phyloP scores from a whole-genome alignment of 1,284 basidiomycete genomes.

The Heliocybe sulcata region DNA sequence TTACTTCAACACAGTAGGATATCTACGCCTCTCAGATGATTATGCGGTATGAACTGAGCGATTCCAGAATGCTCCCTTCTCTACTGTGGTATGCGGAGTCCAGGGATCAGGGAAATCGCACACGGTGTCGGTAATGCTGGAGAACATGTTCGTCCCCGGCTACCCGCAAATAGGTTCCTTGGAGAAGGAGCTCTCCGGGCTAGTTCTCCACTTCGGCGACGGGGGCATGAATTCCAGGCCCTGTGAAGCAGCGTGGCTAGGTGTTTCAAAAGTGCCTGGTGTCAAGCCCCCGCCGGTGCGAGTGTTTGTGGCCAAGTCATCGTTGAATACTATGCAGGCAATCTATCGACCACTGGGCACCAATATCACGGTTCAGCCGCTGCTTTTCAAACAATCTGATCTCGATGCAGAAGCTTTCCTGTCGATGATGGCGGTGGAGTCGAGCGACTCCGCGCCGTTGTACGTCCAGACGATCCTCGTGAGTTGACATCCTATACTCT shows the following conservation, averaged over 20 bases:
- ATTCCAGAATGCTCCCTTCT: slow-evolving; percentile 9
- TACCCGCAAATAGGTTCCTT: background rate
- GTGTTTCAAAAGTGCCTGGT: slow-evolving; percentile 1
- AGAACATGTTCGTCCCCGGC: background rate
- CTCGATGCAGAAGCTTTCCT: slow-evolving; percentile 60
- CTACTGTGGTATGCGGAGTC: slow-evolving; percentile 1
- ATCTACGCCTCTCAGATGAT: background rate
- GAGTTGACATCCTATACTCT: slow-evolving; percentile 14
- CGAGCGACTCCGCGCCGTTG: slow-evolving; percentile 51
- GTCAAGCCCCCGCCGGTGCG: slow-evolving; percentile 39
- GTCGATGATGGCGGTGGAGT: slow-evolving; percentile 60
- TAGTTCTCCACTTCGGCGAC: slow-evolving; percentile 1
- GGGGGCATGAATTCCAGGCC: background rate
- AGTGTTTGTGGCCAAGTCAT: slow-evolving; percentile 59
- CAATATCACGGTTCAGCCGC: slow-evolving; percentile 42
- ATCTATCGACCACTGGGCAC: slow-evolving; percentile 47
- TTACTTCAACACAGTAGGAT: slow-evolving; percentile 24
- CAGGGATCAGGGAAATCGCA: slow-evolving; percentile 2
- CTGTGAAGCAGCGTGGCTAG: background rate
- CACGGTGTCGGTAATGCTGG: background rate
- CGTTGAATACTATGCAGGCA: slow-evolving; percentile 48
- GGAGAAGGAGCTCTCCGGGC: background rate
- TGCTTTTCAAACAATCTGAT: slow-evolving; percentile 52
- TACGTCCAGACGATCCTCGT: slow-evolving; percentile 62
- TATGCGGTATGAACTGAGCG: background rate